Base-by-base conservation (phyloP, 768 basidiomycete species). In the Clitopilus hobsonii region DNA sequence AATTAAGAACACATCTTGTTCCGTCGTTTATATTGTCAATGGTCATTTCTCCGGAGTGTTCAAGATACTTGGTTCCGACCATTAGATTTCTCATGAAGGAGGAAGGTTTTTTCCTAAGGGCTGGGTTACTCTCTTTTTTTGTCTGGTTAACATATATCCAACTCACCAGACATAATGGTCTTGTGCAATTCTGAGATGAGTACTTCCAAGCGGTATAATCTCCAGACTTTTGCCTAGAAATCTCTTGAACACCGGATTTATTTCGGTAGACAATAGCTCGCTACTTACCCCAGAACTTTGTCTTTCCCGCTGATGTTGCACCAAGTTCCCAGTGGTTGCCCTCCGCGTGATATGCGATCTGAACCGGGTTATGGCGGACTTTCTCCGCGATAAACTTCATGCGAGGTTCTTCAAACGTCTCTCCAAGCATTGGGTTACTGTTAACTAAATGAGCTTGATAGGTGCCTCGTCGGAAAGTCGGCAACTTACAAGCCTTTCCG, bases 61-160 rank as follows among this genome's bases (percentile, higher is more conserved):
- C 92, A 24, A 95, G 78, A 65, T 94, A 95, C 64, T 94, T 94
- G 23, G 89, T 88, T 8, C 93, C 93, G 69, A 91, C 86, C 83
- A 94, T 86, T 55, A 95, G 73, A 69, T 94, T 94, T 57, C 92
- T 76, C 76, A 94, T 85, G 69, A 94, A 95, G 2, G 89, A 89
- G 0, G 90, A 91, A 1, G 92, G 92, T 60, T 88, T 90, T 48
- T 81, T 86, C 91, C 92, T 92, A 61, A 10, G 3, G n/a, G 41
- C 16, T n/a, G n/a, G 41, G 41, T 45, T 2, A 45, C 10, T 11
- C 22, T 18, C 3, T 45, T 3, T 45, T 6, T 8, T 20, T 10
- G 5, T 5, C 41, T 4, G 18, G 11, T 4, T 18, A 23, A 20
- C n/a, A 45, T 36, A 54, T n/a, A 55, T 23, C 22, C n/a, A 18